Evolutionary conservation across 139 green algal species (phyloP).

Genomic region (Deuterostichococcus epilithicus): DNA sequence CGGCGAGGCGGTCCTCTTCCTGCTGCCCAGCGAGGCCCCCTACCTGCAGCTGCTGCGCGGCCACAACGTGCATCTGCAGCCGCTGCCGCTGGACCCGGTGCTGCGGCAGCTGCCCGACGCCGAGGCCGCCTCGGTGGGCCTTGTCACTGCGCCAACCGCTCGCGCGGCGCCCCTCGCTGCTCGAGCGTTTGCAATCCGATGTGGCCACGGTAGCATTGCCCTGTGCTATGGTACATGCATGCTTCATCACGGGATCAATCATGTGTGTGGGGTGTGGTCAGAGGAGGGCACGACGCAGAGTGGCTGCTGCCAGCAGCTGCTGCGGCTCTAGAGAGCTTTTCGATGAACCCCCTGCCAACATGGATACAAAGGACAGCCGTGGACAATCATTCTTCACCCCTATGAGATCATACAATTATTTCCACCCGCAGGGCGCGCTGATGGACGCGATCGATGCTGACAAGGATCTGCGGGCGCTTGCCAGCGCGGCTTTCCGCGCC

Average conservation of each 20-base stretch:
- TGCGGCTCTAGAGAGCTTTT: too few species aligned
- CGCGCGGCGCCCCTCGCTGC: too few species aligned
- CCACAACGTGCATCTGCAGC: constrained; percentile 33
- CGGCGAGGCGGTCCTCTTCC: constrained; percentile 81
- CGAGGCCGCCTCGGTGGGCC: background rate
- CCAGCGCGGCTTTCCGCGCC: constrained; percentile 71
- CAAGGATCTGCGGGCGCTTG: constrained; percentile 38
- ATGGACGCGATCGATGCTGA: constrained; percentile 45
- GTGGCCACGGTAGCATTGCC: too few species aligned
- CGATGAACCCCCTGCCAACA: too few species aligned
- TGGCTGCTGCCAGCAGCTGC: too few species aligned
- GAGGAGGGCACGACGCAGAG: too few species aligned
- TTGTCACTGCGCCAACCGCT: too few species aligned
- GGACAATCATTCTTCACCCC: background rate
- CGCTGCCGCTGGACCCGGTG: constrained; percentile 11
- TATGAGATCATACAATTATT: background rate
- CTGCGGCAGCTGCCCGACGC: constrained; percentile 18
- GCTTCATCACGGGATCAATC: too few species aligned
- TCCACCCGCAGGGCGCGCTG: constrained; percentile 25
- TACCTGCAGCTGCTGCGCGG: constrained; percentile 71
- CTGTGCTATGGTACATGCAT: too few species aligned
- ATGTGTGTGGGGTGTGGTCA: too few species aligned
- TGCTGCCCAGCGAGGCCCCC: constrained; percentile 77
- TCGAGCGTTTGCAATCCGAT: too few species aligned
- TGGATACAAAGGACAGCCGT: background rate